Conservation (phyloP, 345 rosid genomes). For the Trapa bicornis region DNA sequence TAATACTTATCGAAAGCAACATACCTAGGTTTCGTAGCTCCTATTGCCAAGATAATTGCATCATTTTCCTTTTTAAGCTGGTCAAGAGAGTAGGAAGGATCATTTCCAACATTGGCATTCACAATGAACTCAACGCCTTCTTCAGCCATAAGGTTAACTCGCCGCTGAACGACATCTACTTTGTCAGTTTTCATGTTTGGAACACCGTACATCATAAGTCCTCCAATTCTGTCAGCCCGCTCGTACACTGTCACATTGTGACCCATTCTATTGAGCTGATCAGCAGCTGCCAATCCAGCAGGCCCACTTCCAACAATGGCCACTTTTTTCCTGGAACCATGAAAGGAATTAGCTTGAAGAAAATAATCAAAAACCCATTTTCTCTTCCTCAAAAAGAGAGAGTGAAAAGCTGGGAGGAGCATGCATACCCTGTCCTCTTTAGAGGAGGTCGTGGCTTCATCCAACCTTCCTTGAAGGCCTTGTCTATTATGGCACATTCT, state of each 20-base stretch:
- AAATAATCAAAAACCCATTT: not conserved
- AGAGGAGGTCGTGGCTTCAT: slow-evolving; percentile 91
- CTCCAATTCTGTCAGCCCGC: slow-evolving; percentile 96
- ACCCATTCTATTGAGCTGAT: slow-evolving; percentile 92
- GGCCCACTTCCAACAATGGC: slow-evolving; percentile 96
- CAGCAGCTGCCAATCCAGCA: slow-evolving; percentile 95
- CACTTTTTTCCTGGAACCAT: slow-evolving; percentile 53
- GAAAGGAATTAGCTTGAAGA: not conserved
- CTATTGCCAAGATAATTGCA: slow-evolving; percentile 82
- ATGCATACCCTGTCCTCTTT: slow-evolving; percentile 68
- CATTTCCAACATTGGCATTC: slow-evolving; percentile 79
- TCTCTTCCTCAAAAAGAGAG: not conserved
- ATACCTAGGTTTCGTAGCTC: slow-evolving; percentile 95
- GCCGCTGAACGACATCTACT: slow-evolving; percentile 77
- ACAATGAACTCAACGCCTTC: slow-evolving; percentile 89
- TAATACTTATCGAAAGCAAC: not conserved
- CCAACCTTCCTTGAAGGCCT: slow-evolving; percentile 98
- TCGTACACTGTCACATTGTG: slow-evolving; percentile 89
- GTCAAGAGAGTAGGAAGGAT: slow-evolving; percentile 62
- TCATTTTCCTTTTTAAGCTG: slow-evolving; percentile 64
- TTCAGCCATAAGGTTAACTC: slow-evolving; percentile 78
- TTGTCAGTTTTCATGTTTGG: slow-evolving; percentile 99
- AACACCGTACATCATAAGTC: slow-evolving; percentile 99
- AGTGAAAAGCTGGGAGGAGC: not conserved
- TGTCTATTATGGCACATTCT: slow-evolving; percentile 89